Evolutionary conservation across 2,329 filamentous ascomycete genomes (phyloP).

Genomic region (Colletotrichum echinochloae): DNA sequence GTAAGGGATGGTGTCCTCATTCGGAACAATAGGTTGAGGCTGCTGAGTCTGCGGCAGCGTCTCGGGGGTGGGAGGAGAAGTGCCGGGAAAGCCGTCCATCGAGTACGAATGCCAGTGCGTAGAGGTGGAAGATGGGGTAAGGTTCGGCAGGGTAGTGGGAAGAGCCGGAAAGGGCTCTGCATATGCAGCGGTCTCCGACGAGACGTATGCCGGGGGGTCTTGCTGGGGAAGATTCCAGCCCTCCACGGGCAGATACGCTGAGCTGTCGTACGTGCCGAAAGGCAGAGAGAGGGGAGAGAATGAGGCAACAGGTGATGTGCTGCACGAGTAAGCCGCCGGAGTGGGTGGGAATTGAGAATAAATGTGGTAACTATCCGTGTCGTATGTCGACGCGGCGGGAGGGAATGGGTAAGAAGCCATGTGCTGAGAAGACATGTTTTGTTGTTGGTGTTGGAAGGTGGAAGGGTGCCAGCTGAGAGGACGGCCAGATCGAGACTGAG

Average conservation of each 20-base stretch:
- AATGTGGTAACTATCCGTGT: constrained; percentile 55
- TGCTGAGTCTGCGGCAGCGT: constrained; percentile 66
- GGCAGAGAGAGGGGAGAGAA: constrained; percentile 67
- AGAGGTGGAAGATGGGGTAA: constrained; percentile 43
- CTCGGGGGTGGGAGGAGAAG: constrained; percentile 70
- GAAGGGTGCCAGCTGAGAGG: constrained; percentile 83
- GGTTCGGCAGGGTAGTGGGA: constrained; percentile 35
- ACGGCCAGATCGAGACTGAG: constrained; percentile 59
- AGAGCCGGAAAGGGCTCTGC: constrained; percentile 50
- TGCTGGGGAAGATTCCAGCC: constrained; percentile 53
- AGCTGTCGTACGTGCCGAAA: constrained; percentile 54
- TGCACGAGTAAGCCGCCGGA: constrained; percentile 67
- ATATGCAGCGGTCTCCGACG: constrained; percentile 44
- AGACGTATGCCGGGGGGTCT: constrained; percentile 46
- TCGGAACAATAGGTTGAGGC: constrained; percentile 56
- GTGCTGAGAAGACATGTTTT: constrained; percentile 47
- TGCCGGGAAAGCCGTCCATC: constrained; percentile 58
- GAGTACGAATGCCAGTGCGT: constrained; percentile 60
- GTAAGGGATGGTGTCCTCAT: constrained; percentile 64
- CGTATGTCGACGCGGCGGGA: constrained; percentile 51
- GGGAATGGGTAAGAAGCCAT: constrained; percentile 57
- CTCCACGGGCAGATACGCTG: constrained; percentile 55
- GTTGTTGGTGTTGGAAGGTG: constrained; percentile 56
- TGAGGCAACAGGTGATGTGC: constrained; percentile 66
- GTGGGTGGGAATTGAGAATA: constrained; percentile 63